A percentile compares a stretch with the other conserved stretches of the same genome.
phyloP scores from a whole-genome alignment of 495 filamentous ascomycete genomes.

The Massariosphaeria phaeospora region DNA sequence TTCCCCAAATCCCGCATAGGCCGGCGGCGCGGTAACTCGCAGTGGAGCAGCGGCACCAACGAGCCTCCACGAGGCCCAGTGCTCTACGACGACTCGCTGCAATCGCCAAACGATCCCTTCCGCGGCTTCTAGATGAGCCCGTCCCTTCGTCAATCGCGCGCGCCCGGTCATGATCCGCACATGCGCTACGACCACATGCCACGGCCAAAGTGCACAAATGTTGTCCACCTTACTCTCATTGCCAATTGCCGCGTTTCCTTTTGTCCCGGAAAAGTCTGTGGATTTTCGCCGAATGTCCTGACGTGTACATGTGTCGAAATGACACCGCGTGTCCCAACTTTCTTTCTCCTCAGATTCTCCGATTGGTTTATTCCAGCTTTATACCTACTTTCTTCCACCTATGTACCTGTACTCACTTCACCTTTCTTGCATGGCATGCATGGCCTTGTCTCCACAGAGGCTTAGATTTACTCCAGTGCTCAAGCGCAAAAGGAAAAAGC shows the following conservation, averaged over 20 bases:
- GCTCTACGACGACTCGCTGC: constrained; percentile 30
- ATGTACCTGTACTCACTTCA: not conserved
- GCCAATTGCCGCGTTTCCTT: not conserved
- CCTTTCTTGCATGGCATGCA: not conserved
- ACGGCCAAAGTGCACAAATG: not conserved
- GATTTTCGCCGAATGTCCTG: too few relatives aligned
- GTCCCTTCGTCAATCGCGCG: not conserved
- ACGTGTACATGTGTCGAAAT: not conserved
- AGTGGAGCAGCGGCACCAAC: constrained; percentile 34
- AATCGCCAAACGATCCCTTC: constrained; percentile 28
- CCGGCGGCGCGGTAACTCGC: constrained; percentile 30
- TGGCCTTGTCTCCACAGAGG: not conserved
- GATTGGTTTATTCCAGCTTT: not conserved
- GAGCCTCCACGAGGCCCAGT: constrained; percentile 25
- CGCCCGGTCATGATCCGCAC: not conserved
- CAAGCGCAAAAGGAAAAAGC: constrained; percentile 16
- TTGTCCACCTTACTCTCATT: not conserved
- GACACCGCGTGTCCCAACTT: not conserved
- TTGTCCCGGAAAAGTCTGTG: too few relatives aligned
- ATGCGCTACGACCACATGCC: not conserved
- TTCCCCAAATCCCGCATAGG: constrained; percentile 21
- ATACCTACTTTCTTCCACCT: not conserved
- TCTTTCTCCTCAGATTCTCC: not conserved
- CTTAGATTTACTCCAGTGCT: constrained; percentile 3
- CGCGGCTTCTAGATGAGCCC: constrained; percentile 27